Evolutionary conservation across 1,284 basidiomycete species (phyloP).

Genomic region (Naganishia liquefaciens): DNA sequence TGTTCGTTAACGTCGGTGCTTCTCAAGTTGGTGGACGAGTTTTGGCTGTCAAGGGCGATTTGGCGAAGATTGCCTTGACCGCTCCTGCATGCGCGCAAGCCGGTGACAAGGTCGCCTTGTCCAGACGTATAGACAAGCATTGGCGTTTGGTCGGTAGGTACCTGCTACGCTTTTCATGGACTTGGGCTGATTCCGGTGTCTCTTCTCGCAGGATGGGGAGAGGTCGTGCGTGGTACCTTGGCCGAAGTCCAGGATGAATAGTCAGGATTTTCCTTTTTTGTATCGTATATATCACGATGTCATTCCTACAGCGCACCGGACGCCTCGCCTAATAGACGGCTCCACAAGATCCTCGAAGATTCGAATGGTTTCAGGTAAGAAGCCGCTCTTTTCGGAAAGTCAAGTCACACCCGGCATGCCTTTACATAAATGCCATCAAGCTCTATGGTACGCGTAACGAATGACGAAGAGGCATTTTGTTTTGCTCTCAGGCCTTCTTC

Average conservation of each 20-base stretch:
- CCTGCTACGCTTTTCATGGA: slow-evolving; percentile 41
- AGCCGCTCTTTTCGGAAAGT: too few relatives aligned
- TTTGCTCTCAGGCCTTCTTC: slow-evolving; percentile 8
- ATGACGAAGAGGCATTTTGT: too few relatives aligned
- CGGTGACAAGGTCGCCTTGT: slow-evolving; percentile 91
- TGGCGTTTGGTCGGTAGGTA: slow-evolving; percentile 67
- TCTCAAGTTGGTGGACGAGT: slow-evolving; percentile 93
- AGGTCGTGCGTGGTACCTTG: slow-evolving; percentile 38
- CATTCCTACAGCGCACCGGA: not conserved
- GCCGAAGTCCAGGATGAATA: slow-evolving; percentile 46
- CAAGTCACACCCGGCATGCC: too few relatives aligned
- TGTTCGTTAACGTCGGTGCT: slow-evolving; percentile 91
- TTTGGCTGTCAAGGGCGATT: slow-evolving; percentile 83
- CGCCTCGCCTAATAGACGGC: not conserved
- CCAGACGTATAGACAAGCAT: slow-evolving; percentile 93
- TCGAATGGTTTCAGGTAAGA: too few relatives aligned
- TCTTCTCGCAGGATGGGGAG: slow-evolving; percentile 31
- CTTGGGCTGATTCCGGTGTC: not conserved
- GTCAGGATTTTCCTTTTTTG: slow-evolving; percentile 11
- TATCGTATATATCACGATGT: slow-evolving; percentile 22
- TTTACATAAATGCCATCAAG: too few relatives aligned
- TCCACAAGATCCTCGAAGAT: too few relatives aligned
- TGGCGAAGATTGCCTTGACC: slow-evolving; percentile 88
- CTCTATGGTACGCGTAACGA: too few relatives aligned
- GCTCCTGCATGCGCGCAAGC: slow-evolving; percentile 91